These are phyloP conservation scores for Calocybe gangraenosa DNA, from an alignment of 768 basidiomycete species.

Conservation along the genomic window DNA sequence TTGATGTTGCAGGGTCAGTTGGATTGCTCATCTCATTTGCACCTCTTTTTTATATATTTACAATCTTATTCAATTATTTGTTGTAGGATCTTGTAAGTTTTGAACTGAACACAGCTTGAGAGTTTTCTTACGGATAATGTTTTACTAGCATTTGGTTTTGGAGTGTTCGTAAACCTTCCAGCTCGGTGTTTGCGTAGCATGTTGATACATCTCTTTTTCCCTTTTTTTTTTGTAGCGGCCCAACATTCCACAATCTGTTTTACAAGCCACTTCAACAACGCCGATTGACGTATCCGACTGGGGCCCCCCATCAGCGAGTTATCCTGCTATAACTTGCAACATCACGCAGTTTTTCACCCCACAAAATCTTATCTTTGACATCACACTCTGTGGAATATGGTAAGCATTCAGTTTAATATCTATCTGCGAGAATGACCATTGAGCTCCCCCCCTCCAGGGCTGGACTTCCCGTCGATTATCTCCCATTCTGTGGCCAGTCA, in stretches of 20 bases:
- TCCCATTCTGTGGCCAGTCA: slow-evolving; percentile 28
- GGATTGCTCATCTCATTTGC: not conserved
- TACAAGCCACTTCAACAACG: slow-evolving; percentile 24
- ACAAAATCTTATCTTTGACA: slow-evolving; percentile 48
- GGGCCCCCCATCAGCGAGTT: slow-evolving; percentile 40
- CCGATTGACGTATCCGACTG: slow-evolving; percentile 34
- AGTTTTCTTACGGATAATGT: not conserved
- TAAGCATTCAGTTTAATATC: slow-evolving; percentile 8
- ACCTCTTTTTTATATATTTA: too few species aligned
- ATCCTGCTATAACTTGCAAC: slow-evolving; percentile 34
- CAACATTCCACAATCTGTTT: slow-evolving; percentile 32
- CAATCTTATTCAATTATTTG: not conserved
- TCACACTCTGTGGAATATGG: slow-evolving; percentile 50
- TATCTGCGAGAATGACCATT: not conserved
- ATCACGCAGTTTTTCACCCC: slow-evolving; percentile 37
- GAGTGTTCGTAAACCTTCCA: slow-evolving; percentile 28
- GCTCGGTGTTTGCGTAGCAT: not conserved
- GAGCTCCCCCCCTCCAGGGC: slow-evolving; percentile 37
- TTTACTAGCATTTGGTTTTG: slow-evolving; percentile 42
- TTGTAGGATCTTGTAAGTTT: slow-evolving; percentile 23
- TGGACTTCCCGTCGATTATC: slow-evolving; percentile 36
- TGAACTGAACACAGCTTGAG: not conserved
- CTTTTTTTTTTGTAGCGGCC: slow-evolving; percentile 26
- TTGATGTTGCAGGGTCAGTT: slow-evolving; percentile 42
- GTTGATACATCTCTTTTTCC: too few species aligned